Conservation (phyloP, 768 basidiomycete species). For the Amanita inopinata region DNA sequence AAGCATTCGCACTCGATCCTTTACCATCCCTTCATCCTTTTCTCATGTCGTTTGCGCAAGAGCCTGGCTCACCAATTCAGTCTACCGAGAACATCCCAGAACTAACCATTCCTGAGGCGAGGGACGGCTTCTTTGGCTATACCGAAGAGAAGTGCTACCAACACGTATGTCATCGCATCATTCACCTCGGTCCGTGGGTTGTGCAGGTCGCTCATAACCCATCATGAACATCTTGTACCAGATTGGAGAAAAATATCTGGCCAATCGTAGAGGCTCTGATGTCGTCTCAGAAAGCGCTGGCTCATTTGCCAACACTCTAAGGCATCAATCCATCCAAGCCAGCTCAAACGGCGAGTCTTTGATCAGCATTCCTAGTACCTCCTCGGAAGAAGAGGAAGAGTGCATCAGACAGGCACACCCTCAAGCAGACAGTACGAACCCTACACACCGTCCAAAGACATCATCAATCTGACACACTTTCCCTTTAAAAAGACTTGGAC, state of each 20-base stretch:
- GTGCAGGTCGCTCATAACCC: not conserved
- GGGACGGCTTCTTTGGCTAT: conserved; percentile 75
- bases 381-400: conserved; percentile 7
- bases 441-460: conserved; percentile 6
- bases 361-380: not conserved
- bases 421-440: conserved; percentile 21
- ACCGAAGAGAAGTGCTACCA: conserved; percentile 67
- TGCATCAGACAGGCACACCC: conserved; percentile 18
- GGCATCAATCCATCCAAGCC: not conserved
- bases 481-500: conserved; percentile 20
- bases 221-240: conserved; percentile 18
- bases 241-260: conserved; percentile 70
- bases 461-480: conserved; percentile 13
- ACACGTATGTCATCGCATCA: conserved; percentile 40
- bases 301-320: conserved; percentile 15
- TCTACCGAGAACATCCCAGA: conserved; percentile 8
- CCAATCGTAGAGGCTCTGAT: conserved; percentile 56
- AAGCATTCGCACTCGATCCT: no score
- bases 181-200: conserved; percentile 1
- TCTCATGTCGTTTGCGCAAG: no score
- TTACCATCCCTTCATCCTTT: no score
- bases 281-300: conserved; percentile 33
- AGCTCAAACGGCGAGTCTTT: conserved; percentile 9
- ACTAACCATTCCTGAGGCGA: conserved; percentile 38
- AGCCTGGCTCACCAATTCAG: no score